These are phyloP conservation scores for Candida sanyaensis DNA, from an alignment of 1,139 yeast genomes.

Conservation along the genomic window DNA sequence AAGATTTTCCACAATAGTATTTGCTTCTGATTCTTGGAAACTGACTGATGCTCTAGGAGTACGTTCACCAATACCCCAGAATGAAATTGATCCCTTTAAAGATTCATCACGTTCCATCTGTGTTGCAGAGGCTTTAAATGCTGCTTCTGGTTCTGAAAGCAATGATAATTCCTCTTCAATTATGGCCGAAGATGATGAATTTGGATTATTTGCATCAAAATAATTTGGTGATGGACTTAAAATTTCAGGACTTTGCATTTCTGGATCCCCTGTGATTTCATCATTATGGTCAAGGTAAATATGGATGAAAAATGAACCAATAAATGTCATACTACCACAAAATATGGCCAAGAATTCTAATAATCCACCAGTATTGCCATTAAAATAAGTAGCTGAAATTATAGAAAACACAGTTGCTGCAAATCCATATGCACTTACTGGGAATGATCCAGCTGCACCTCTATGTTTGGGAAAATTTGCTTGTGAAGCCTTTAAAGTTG, in stretches of 20 bases:
- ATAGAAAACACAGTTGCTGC: conserved; percentile 46
- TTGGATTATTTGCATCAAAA: conserved; percentile 1
- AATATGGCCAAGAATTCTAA: conserved; percentile 36
- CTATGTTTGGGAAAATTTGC: conserved; percentile 68
- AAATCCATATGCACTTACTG: conserved; percentile 60
- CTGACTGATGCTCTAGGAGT: conserved; percentile 28
- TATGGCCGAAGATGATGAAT: not conserved
- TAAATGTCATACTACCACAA: conserved; percentile 39
- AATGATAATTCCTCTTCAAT: conserved; percentile 2
- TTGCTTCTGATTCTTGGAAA: conserved; percentile 12
- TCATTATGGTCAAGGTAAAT: conserved; percentile 27
- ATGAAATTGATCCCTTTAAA: conserved; percentile 37
- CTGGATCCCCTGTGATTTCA: conserved; percentile 15
- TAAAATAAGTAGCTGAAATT: conserved; percentile 47
- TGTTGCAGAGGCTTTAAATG: conserved; percentile 1
- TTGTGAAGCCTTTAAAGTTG: conserved; percentile 69
- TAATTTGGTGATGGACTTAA: conserved; percentile 2
- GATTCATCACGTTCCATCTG: conserved; percentile 17
- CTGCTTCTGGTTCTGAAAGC: not conserved
- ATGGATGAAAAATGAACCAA: conserved; percentile 41
- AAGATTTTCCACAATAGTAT: conserved; percentile 3
- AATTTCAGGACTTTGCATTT: conserved; percentile 7
- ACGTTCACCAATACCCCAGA: conserved; percentile 32
- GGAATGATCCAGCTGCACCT: conserved; percentile 69
- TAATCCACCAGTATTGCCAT: conserved; percentile 43